Evolutionary conservation across 257 asterid genomes (phyloP), one percentile per base, ranked within the genome.

Genomic region (Capsicum pubescens): DNA sequence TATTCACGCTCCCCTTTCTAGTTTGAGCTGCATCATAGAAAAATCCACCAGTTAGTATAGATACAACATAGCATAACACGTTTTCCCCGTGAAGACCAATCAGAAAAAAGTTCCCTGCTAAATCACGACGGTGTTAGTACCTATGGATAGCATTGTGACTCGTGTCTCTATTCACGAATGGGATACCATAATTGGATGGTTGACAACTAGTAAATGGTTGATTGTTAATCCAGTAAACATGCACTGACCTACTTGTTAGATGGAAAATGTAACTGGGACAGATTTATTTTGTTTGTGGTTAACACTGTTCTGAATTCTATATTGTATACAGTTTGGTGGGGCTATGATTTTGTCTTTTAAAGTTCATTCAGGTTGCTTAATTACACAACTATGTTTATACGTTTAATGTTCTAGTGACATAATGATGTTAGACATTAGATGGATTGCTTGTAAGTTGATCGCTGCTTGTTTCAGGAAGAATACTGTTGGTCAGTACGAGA

Each of bases 401-500:
- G 10, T 52, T 52, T 76, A 52, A 52, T 54, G 54, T 54, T 77
- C 50, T 2, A 26, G 50, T 5, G 42, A 32, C 63, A 54, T 54
- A 77, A 44, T n/a, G 64, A 54, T 54, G 81, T 54, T 26, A 77
- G 26, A 68, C 26, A 67, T 82, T 82, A 21, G 52, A 9, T 66
- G 14, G 84, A 8, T 68, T 68, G 56, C 84, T 59, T 79, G n/a
- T n/a, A 57, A 56, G 1, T 63, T 69, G 36, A 71, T 36, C 7
- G 48, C 32, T 58, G 57, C 54, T 87, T 84, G 69, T 52, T 87
- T 70, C 97, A 95, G 99, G 92, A 97, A 83, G 89, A 90, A 91
- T 69, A 90, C 99, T 17, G 97, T 95, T 86, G 99, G 99, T 81
- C 99, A 97, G 85, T 95, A 97, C 56, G 98, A 95, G 90, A 94